phyloP scores from a whole-genome alignment of 2,329 filamentous ascomycete species.

The Emericellopsis cladophorae region DNA sequence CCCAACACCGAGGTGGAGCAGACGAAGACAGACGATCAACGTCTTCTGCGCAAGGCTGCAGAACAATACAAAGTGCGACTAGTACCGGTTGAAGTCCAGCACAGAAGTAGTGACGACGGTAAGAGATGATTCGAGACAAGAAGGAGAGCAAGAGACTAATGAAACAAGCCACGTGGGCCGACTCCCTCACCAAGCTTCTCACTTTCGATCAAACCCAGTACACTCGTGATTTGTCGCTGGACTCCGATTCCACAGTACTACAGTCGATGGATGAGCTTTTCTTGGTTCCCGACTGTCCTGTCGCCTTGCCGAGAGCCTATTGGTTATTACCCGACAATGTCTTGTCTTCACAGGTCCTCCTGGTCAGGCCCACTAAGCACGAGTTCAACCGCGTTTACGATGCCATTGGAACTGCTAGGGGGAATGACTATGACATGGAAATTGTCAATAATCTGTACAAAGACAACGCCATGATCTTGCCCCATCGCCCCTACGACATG shows the following conservation, averaged over 20 bases:
- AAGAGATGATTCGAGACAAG: background rate
- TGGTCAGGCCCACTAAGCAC: constrained; percentile 40
- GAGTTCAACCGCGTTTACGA: constrained; percentile 28
- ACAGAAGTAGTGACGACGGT: constrained; percentile 8
- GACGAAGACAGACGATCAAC: constrained; percentile 10
- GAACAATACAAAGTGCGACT: constrained; percentile 26
- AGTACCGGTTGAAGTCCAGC: constrained; percentile 22
- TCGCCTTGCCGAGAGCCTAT: constrained; percentile 60
- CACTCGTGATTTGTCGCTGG: constrained; percentile 28
- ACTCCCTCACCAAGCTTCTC: constrained; percentile 53
- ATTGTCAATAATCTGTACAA: constrained; percentile 50
- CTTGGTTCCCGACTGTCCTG: constrained; percentile 42
- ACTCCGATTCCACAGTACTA: constrained; percentile 50
- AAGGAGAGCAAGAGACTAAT: background rate
- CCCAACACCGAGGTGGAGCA: constrained; percentile 9
- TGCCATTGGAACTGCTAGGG: constrained; percentile 9
- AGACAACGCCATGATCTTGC: constrained; percentile 45
- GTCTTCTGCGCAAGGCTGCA: constrained; percentile 21
- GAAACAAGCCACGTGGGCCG: constrained; percentile 37
- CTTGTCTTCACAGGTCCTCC: constrained; percentile 47
- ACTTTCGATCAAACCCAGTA: constrained; percentile 56
- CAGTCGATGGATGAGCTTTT: constrained; percentile 57
- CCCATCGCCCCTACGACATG: constrained; percentile 51
- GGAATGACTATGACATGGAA: constrained; percentile 50
- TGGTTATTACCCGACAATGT: constrained; percentile 39